phyloP scores from a whole-genome alignment of 2,329 filamentous ascomycete species.

The Aspergillus sojae region DNA sequence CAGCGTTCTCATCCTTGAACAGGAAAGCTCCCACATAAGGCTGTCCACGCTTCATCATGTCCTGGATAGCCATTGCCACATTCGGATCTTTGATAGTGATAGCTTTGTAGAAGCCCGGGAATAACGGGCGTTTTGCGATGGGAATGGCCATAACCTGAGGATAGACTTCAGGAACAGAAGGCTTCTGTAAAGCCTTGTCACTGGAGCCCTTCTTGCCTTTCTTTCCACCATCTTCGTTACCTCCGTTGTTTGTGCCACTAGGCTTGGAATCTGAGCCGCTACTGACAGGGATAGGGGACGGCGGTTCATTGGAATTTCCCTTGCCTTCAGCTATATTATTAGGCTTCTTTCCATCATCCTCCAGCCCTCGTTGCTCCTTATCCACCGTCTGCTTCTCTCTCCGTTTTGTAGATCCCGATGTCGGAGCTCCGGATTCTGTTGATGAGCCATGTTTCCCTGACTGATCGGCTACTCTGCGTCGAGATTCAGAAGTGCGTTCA shows the following conservation, averaged over 20 bases:
- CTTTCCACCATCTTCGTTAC: slow-evolving; percentile 66
- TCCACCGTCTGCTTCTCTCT: slow-evolving; percentile 41
- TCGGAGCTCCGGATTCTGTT: slow-evolving; percentile 35
- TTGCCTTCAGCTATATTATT: slow-evolving; percentile 46
- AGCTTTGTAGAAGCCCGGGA: slow-evolving; percentile 98
- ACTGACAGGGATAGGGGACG: slow-evolving; percentile 44
- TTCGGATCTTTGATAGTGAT: slow-evolving; percentile 94
- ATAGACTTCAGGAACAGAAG: slow-evolving; percentile 89
- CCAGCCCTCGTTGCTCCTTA: slow-evolving; percentile 39
- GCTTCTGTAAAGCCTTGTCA: slow-evolving; percentile 83
- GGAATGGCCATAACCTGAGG: slow-evolving; percentile 97
- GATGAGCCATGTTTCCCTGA: slow-evolving; percentile 31
- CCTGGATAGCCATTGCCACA: slow-evolving; percentile 87
- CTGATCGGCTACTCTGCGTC: slow-evolving; percentile 45
- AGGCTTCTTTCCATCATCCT: slow-evolving; percentile 47
- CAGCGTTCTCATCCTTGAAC: slow-evolving; percentile 93
- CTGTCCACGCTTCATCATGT: slow-evolving; percentile 95
- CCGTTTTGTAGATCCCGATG: slow-evolving; percentile 42
- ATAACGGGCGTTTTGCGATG: slow-evolving; percentile 88
- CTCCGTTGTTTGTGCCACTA: slow-evolving; percentile 56
- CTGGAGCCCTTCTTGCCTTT: slow-evolving; percentile 68
- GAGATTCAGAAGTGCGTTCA: slow-evolving; percentile 49
- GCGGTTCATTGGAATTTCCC: slow-evolving; percentile 52
- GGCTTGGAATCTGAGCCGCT: slow-evolving; percentile 48
- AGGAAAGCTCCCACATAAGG: slow-evolving; percentile 96